These are phyloP conservation scores for Aspergillus intermedius DNA, from an alignment of 2,329 filamentous ascomycete genomes.

Conservation along the genomic window DNA sequence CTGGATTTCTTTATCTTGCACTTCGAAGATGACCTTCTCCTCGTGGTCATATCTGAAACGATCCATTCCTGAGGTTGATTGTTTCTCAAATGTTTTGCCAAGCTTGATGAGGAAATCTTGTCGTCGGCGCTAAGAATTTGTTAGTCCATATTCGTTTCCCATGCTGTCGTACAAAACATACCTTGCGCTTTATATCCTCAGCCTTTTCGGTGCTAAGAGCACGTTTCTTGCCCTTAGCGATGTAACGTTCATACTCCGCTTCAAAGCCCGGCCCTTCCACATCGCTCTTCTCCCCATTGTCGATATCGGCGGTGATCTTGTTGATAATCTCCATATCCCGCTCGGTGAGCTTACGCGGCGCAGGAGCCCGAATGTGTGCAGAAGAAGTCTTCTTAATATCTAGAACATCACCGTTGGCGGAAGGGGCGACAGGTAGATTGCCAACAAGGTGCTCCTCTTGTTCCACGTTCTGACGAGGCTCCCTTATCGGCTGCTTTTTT, in stretches of 20 bases:
- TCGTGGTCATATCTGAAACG: slow-evolving; percentile 73
- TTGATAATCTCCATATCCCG: slow-evolving; percentile 65
- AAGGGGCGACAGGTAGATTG: slow-evolving; percentile 11
- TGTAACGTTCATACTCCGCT: slow-evolving; percentile 48
- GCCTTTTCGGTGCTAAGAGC: slow-evolving; percentile 57
- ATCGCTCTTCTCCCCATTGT: slow-evolving; percentile 52
- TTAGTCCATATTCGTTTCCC: slow-evolving; percentile 6
- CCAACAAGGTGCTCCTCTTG: slow-evolving; percentile 15
- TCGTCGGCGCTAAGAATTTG: slow-evolving; percentile 50
- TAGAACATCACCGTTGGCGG: slow-evolving; percentile 20
- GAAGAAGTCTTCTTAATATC: slow-evolving; percentile 8
- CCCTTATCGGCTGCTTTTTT: slow-evolving; percentile 22
- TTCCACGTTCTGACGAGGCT: slow-evolving; percentile 18
- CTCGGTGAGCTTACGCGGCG: slow-evolving; percentile 49
- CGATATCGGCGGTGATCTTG: slow-evolving; percentile 55
- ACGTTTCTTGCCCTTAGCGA: slow-evolving; percentile 56
- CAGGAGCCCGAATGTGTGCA: slow-evolving; percentile 36
- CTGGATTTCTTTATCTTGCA: slow-evolving; percentile 80
- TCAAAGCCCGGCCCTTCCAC: slow-evolving; percentile 49
- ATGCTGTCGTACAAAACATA: slow-evolving; percentile 34
- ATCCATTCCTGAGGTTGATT: slow-evolving; percentile 65
- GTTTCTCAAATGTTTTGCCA: slow-evolving; percentile 56
- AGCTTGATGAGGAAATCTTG: slow-evolving; percentile 50
- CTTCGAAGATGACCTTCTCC: slow-evolving; percentile 73
- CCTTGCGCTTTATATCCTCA: slow-evolving; percentile 60